Conservation (phyloP, 108 stramenopile genomes). For the Asterionellopsis glacialis region DNA sequence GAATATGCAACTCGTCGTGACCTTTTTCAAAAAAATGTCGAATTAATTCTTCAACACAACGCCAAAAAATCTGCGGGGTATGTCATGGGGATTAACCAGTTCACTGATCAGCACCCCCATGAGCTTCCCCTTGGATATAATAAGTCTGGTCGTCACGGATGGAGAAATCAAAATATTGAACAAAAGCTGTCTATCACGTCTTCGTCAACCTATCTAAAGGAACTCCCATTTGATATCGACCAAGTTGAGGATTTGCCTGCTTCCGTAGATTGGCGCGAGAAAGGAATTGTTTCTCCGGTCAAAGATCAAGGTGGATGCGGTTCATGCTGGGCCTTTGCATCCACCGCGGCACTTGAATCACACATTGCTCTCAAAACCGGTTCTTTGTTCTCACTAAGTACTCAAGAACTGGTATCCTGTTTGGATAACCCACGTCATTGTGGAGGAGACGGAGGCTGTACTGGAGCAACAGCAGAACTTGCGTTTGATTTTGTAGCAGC, state of each 20-base stretch:
- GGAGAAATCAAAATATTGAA: slow-evolving; percentile 6
- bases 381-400: slow-evolving; percentile 24
- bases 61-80: slow-evolving; percentile 19
- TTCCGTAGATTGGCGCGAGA: slow-evolving; percentile 75
- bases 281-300: slow-evolving; percentile 55
- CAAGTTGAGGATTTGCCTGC: slow-evolving; percentile 47
- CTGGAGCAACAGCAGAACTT: slow-evolving; percentile 61
- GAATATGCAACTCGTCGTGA: slow-evolving; percentile 36
- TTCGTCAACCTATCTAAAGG: slow-evolving; percentile 9
- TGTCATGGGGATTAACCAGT: slow-evolving; percentile 58
- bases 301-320: slow-evolving; percentile 85
- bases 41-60: slow-evolving; percentile 54
- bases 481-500: slow-evolving; percentile 67
- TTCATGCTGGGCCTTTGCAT: slow-evolving; percentile 84
- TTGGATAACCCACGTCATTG: slow-evolving; percentile 74
- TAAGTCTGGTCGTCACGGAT: slow-evolving; percentile 21
- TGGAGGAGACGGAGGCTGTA: slow-evolving; percentile 76
- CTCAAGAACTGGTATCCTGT: slow-evolving; percentile 76
- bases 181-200: not conserved
- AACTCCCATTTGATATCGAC: slow-evolving; percentile 36
- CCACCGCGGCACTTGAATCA: slow-evolving; percentile 65
- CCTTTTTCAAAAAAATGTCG: slow-evolving; percentile 49
- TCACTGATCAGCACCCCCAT: slow-evolving; percentile 44
- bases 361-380: slow-evolving; percentile 50
- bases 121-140: slow-evolving; percentile 59